Evolutionary conservation across 179 eudicot genomes (phyloP).

Genomic region (Vitellaria paradoxa): DNA sequence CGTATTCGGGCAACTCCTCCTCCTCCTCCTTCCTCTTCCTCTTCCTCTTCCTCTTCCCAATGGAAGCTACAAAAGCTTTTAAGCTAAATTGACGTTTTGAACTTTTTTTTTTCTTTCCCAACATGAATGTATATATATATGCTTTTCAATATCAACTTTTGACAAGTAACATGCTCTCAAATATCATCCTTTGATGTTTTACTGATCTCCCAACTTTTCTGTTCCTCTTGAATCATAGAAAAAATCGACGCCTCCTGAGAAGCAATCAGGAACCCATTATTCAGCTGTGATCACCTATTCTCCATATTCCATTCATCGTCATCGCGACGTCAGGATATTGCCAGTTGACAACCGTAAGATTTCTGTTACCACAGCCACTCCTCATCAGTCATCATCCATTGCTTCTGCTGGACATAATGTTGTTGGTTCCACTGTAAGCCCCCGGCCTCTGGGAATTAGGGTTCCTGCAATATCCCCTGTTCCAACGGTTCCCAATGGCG

Average conservation of each 20-base stretch:
- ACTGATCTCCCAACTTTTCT: not conserved
- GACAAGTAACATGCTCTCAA: not conserved
- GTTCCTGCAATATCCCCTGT: conserved; percentile 18
- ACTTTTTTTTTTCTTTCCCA: too few relatives aligned
- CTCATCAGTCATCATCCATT: conserved; percentile 15
- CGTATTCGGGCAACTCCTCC: not conserved
- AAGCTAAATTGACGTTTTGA: not conserved
- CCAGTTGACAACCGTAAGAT: conserved; percentile 21
- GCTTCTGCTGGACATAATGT: conserved; percentile 20
- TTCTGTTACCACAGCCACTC: conserved; percentile 16
- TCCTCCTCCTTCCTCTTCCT: too few relatives aligned
- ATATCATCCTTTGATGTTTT: not conserved
- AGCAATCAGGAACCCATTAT: conserved; percentile 38
- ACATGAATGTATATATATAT: not conserved
- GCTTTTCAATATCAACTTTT: not conserved
- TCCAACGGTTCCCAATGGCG: conserved; percentile 17
- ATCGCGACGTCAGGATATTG: conserved; percentile 25
- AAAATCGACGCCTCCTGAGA: conserved; percentile 28
- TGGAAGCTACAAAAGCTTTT: not conserved
- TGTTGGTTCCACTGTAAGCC: conserved; percentile 11
- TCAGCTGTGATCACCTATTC: conserved; percentile 22
- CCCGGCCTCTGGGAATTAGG: conserved; percentile 11
- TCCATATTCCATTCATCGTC: conserved; percentile 13
- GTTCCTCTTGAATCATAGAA: conserved; percentile 24
- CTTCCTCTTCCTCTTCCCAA: too few relatives aligned